phyloP scores from a whole-genome alignment of 345 rosid species.

The Hibiscus tridactylites region DNA sequence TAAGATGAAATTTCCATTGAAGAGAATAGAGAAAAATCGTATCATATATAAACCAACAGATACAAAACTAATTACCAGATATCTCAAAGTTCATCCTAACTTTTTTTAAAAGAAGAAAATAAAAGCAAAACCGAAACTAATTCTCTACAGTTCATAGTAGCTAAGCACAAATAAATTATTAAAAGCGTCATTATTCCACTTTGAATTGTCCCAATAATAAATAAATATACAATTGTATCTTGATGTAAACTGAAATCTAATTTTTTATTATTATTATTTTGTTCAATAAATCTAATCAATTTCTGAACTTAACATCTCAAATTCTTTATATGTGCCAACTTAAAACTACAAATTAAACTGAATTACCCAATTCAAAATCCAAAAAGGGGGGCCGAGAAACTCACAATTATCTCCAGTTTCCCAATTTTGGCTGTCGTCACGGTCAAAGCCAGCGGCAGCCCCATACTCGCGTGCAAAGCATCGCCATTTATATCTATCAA shows the following conservation, averaged over 20 bases:
- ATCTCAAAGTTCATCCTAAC: not conserved
- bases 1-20: conserved; percentile 1
- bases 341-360: conserved; percentile 16
- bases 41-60: not conserved
- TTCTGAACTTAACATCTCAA: not conserved
- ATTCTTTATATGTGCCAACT: conserved; percentile 1
- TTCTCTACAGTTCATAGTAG: not conserved
- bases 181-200: not conserved
- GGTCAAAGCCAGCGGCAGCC: conserved; percentile 84
- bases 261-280: too few relatives aligned
- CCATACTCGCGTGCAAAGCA: conserved; percentile 96
- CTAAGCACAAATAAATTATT: not conserved
- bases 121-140: not conserved
- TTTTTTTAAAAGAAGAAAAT: not conserved
- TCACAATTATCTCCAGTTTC: conserved; percentile 70
- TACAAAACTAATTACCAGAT: not conserved
- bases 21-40: not conserved
- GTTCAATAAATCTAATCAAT: not conserved
- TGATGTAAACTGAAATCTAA: conserved; percentile 4
- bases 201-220: not conserved
- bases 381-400: conserved; percentile 9
- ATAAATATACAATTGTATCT: not conserved
- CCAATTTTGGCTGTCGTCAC: conserved; percentile 88
- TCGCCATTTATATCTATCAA: conserved; percentile 84
- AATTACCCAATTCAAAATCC: conserved; percentile 42